These are phyloP conservation scores for Ascoidea asiatica DNA, from an alignment of 805 yeast genomes.

Conservation along the genomic window DNA sequence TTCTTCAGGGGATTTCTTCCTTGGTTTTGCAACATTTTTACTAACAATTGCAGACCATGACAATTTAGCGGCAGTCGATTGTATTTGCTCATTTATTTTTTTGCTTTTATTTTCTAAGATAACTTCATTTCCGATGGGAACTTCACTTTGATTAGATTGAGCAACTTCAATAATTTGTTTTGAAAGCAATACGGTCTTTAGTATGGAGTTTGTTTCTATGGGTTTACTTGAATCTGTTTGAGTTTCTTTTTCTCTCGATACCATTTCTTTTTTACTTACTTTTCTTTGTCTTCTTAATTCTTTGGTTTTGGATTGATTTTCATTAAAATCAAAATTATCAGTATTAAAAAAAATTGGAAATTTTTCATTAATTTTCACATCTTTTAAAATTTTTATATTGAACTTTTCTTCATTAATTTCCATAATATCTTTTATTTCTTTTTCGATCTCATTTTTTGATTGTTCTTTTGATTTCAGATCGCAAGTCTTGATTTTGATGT, in stretches of 20 bases:
- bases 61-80: constrained; percentile 2
- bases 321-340: constrained; percentile 2
- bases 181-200: no score
- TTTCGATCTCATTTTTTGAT: no score
- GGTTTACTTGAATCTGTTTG: no score
- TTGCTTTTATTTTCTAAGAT: no score
- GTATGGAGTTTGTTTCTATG: no score
- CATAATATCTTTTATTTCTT: no score
- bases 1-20: neutral
- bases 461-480: no score
- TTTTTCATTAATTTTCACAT: no score
- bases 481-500: neutral
- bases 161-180: neutral
- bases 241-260: neutral
- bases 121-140: no score
- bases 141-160: neutral
- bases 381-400: no score
- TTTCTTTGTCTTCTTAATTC: constrained; percentile 1
- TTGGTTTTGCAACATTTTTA: no score
- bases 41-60: constrained; percentile 4
- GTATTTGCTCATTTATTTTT: neutral
- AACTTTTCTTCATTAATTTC: no score
- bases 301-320: constrained; percentile 1
- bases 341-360: constrained; percentile 8
- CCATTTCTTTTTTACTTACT: neutral